Conservation (phyloP, 2,329 filamentous ascomycete genomes). For the Ophiostoma perfectum region DNA sequence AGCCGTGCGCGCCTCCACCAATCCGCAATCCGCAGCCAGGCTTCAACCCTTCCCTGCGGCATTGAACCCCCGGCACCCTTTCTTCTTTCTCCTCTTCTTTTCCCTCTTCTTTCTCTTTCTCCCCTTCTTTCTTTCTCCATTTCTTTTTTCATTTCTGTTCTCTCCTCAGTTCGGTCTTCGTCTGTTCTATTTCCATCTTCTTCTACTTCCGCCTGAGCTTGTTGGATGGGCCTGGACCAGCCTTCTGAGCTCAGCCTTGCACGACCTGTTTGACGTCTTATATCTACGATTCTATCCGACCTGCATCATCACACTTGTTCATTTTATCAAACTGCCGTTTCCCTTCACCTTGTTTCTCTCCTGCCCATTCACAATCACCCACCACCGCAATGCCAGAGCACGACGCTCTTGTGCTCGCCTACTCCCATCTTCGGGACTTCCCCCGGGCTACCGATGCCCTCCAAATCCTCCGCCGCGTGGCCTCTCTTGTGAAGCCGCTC, state of each 20-base stretch:
- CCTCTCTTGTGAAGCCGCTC: slow-evolving; percentile 86
- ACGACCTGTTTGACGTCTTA: background rate
- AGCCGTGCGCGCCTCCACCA: background rate
- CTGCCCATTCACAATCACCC: background rate
- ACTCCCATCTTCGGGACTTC: slow-evolving; percentile 45
- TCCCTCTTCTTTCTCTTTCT: background rate
- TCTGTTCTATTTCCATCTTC: background rate
- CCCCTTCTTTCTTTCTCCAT: background rate
- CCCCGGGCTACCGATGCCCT: slow-evolving; percentile 47
- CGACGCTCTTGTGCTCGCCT: slow-evolving; percentile 44
- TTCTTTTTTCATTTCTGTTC: background rate
- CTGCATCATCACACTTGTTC: background rate
- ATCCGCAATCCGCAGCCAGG: background rate
- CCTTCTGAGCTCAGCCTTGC: background rate
- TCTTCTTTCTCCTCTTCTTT: background rate
- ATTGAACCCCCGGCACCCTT: background rate
- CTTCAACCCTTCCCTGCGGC: background rate
- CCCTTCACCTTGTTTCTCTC: no score
- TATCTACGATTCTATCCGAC: background rate
- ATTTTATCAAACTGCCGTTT: no score
- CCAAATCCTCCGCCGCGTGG: slow-evolving; percentile 67
- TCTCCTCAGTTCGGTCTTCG: background rate
- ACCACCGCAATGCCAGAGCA: slow-evolving; percentile 37
- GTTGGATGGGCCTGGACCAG: background rate
- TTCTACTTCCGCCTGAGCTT: background rate